Evolutionary conservation across 768 basidiomycete species (phyloP), one percentile per base, ranked within the genome.

Genomic region (Cystobasidium onofrii): DNA sequence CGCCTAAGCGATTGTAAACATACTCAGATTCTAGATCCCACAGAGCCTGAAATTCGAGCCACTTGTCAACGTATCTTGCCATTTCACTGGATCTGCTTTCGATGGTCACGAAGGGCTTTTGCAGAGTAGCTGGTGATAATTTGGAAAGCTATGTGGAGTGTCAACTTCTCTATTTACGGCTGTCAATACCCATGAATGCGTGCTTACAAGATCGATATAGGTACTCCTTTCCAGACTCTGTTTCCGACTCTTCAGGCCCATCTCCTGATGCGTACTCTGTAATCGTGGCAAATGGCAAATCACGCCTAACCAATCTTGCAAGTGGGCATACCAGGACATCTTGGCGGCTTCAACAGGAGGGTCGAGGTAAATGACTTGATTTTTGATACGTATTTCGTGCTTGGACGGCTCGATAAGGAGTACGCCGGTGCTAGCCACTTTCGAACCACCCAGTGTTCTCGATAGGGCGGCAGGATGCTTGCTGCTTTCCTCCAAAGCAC

Each of bases 11-110:
- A 78, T 88, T 88, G 85, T 96, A 98, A 41, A 99, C 94, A 79
- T 90, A 90, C 85, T 98, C 95, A 33, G 94, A 87, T 82, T 98
- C 93, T 50, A 98, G 87, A 80, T 99, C 96, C 96, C 95, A 98
- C 0, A 98, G 85, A 0, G 95, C 95, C 82, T 98, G 96, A 86
- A 99, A 98, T 79, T 95, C 94, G 0, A 98, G 86, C 96, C 96
- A 99, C 83, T 96, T 96, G 74, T 85, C 90, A 63, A 97, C 92
- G 81, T 99, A 99, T 57, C 89, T 88, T 77, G 86, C 88, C 67
- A 99, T 85, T 75, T 91, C 87, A 73, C 89, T 88, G 18, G 93
- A 88, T 82, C 96, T 96, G 77, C 82, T 83, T 81, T 97, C 93
- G 78, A 99, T 89, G 29, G 96, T 84, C 0, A 86, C 81, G 81